These are phyloP conservation scores for Carex myosuroides DNA, from an alignment of 176 grass and related monocot species.

Conservation along the genomic window DNA sequence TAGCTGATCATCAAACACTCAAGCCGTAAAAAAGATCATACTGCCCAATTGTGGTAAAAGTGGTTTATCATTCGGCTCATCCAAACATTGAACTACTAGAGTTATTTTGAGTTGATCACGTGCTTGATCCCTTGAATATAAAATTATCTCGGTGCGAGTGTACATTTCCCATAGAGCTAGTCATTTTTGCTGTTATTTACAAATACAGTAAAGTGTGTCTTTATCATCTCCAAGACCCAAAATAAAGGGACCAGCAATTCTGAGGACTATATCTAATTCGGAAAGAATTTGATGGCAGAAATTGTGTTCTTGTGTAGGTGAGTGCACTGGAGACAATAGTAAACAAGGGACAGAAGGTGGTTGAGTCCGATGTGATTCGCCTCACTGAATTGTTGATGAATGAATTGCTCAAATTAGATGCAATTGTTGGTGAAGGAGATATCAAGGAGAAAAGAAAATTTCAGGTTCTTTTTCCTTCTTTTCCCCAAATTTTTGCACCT, in stretches of 20 bases:
- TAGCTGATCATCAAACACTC: not conserved
- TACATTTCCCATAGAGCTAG: not conserved
- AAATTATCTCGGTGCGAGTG: not conserved
- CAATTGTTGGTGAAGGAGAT: conserved; percentile 62
- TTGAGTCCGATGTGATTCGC: conserved; percentile 61
- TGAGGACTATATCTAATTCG: not conserved
- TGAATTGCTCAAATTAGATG: conserved; percentile 85
- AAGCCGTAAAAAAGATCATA: not conserved
- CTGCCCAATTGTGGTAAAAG: not conserved
- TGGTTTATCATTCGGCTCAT: not conserved
- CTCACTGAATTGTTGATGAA: conserved; percentile 91
- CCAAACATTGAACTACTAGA: not conserved
- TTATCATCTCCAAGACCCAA: not conserved
- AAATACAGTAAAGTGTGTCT: not conserved
- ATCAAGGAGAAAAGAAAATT: conserved; percentile 61
- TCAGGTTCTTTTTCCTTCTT: conserved; percentile 32
- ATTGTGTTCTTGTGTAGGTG: conserved; percentile 47
- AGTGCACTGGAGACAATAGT: conserved; percentile 69
- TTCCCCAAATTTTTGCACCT: not conserved
- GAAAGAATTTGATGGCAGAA: conserved; percentile 3
- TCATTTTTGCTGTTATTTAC: not conserved
- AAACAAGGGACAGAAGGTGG: conserved; percentile 69
- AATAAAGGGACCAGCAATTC: not conserved
- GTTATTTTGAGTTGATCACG: not conserved
- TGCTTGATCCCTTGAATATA: not conserved